These are phyloP conservation scores for Ustilago nuda DNA, from an alignment of 1,284 basidiomycete species.

Conservation along the genomic window DNA sequence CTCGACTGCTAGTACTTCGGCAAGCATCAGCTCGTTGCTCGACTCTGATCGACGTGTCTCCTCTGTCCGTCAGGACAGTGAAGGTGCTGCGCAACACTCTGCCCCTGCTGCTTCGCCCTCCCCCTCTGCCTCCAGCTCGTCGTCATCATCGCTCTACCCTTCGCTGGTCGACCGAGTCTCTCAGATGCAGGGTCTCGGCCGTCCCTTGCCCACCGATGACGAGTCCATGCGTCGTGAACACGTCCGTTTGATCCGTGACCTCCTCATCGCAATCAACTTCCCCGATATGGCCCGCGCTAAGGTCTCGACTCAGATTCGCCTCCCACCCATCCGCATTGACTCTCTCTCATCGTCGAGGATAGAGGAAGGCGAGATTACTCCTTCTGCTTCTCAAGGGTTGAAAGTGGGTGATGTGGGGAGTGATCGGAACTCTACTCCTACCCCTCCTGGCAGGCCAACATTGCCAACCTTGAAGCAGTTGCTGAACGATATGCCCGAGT, in stretches of 20 bases:
- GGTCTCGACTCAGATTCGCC: conserved; percentile 17
- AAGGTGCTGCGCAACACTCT: conserved; percentile 18
- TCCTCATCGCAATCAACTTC: conserved; percentile 61
- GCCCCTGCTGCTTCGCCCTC: conserved; percentile 24
- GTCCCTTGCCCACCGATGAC: conserved; percentile 11
- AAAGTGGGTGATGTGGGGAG: conserved; percentile 15
- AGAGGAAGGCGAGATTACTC: conserved; percentile 42
- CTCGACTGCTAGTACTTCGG: conserved; percentile 31
- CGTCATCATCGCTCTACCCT: conserved; percentile 46
- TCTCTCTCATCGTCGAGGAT: neutral
- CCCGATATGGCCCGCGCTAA: conserved; percentile 40
- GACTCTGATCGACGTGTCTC: conserved; percentile 20
- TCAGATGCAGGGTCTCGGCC: conserved; percentile 46
- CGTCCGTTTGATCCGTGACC: conserved; percentile 51
- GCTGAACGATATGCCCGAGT: conserved; percentile 40
- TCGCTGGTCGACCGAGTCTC: conserved; percentile 45
- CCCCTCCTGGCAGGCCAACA: conserved; percentile 39
- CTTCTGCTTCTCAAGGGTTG: neutral
- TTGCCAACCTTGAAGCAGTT: conserved; percentile 54
- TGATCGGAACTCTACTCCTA: conserved; percentile 41
- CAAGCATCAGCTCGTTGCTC: conserved; percentile 45
- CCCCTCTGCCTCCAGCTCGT: conserved; percentile 14
- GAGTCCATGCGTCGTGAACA: conserved; percentile 45
- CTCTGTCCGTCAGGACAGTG: conserved; percentile 29
- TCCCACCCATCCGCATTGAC: conserved; percentile 38